Percentiles rank a stretch among this genome's conserved stretches.
Evolutionary conservation across 2,329 filamentous ascomycete species (phyloP).

Genomic region (Paracoccidioides brasiliensis): DNA sequence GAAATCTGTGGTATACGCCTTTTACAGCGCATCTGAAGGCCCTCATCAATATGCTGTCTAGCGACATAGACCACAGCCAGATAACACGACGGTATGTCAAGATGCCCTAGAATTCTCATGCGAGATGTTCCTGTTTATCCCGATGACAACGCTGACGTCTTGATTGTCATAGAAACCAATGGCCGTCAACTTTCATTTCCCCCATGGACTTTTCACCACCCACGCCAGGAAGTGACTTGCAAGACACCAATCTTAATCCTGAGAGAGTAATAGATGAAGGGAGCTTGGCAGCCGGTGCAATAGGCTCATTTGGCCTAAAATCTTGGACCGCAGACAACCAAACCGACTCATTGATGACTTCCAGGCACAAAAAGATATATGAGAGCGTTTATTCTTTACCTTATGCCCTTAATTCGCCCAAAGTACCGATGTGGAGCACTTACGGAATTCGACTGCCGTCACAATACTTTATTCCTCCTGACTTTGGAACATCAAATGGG

Average conservation of each 20-base stretch:
- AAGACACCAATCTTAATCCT: background rate
- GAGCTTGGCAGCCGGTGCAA: background rate
- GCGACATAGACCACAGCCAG: background rate
- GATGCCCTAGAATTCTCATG: background rate
- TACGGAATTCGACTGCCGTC: slow-evolving; percentile 5
- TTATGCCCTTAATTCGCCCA: background rate
- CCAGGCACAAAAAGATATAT: background rate
- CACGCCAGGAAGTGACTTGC: background rate
- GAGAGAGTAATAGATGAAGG: background rate
- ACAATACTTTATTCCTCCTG: slow-evolving; percentile 4
- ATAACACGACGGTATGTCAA: background rate
- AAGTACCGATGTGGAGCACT: slow-evolving; percentile 4
- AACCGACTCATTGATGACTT: background rate
- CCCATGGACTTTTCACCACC: background rate
- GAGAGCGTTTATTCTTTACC: slow-evolving; percentile 2
- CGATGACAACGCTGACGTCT: background rate
- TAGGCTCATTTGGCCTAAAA: background rate
- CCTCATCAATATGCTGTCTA: background rate
- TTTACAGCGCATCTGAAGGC: background rate
- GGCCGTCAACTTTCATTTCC: slow-evolving; percentile 1
- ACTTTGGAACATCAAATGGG: slow-evolving; percentile 5
- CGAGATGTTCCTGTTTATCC: background rate
- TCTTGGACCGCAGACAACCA: background rate
- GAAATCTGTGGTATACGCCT: background rate
- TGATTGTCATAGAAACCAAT: background rate